phyloP scores from a whole-genome alignment of 2,329 filamentous ascomycete genomes.

The Tympanopsis confertula region DNA sequence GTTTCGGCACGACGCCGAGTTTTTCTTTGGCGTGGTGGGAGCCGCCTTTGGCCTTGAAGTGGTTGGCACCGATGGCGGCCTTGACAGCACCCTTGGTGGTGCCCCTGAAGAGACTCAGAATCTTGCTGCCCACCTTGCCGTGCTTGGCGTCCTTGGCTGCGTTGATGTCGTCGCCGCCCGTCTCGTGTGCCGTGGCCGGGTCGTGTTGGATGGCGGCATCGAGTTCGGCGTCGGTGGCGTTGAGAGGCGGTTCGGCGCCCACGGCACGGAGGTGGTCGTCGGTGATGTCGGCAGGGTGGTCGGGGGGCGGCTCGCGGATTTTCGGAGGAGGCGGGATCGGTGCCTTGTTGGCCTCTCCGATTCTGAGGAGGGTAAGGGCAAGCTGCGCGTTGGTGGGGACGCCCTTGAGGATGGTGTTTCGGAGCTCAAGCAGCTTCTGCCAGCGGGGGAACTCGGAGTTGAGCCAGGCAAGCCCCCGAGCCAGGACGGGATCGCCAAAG shows the following conservation, averaged over 20 bases:
- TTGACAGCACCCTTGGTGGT: background rate
- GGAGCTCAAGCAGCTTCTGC: conserved; percentile 8
- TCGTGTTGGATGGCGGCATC: conserved; percentile 43
- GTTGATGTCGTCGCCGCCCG: background rate
- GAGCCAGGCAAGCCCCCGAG: conserved; percentile 42
- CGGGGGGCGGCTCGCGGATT: background rate
- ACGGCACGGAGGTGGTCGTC: conserved; percentile 38
- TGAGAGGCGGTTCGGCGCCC: conserved; percentile 33
- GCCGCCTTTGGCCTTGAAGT: background rate
- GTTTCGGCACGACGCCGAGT: background rate
- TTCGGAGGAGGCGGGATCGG: conserved; percentile 53
- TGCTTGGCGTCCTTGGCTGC: background rate
- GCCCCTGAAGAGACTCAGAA: background rate
- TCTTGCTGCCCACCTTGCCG: conserved; percentile 17
- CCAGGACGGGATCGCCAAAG: conserved; percentile 68
- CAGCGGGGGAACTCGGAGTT: conserved; percentile 29
- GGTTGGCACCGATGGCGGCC: background rate
- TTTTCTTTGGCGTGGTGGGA: conserved; percentile 23
- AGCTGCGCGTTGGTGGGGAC: conserved; percentile 81
- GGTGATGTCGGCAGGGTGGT: conserved; percentile 20
- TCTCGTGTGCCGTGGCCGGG: conserved; percentile 20
- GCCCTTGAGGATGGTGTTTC: conserved; percentile 57
- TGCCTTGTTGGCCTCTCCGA: conserved; percentile 71
- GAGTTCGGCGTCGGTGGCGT: conserved; percentile 56
- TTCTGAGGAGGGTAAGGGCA: conserved; percentile 66